Conservation (phyloP, 2,329 filamentous ascomycete species). For the Aureobasidium sp. region DNA sequence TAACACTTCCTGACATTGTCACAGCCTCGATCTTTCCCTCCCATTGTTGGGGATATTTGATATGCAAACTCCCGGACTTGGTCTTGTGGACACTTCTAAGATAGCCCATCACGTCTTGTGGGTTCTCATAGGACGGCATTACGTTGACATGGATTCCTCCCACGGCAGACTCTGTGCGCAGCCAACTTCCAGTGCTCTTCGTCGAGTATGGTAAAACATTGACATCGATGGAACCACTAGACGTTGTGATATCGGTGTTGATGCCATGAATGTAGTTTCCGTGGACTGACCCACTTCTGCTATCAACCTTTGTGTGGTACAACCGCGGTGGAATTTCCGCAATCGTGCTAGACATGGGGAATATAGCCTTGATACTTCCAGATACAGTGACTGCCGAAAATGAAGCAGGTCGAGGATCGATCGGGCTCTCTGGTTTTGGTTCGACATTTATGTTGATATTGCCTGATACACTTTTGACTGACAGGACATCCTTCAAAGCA, state of each 20-base stretch:
- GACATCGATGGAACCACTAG: constrained; percentile 33
- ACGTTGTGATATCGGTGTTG: constrained; percentile 29
- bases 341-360: constrained; percentile 19
- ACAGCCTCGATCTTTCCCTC: constrained; percentile 33
- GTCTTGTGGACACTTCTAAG: constrained; percentile 32
- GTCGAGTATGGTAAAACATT: constrained; percentile 32
- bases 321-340: constrained; percentile 35
- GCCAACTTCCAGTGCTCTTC: constrained; percentile 22
- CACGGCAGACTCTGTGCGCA: constrained; percentile 31
- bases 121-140: constrained; percentile 27
- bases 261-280: constrained; percentile 37
- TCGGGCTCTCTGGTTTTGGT: constrained; percentile 30
- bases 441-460: constrained; percentile 35
- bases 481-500: constrained; percentile 35
- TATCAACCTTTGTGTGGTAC: constrained; percentile 35
- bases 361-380: constrained; percentile 33
- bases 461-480: constrained; percentile 35
- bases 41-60: constrained; percentile 39
- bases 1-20: constrained; percentile 32
- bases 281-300: constrained; percentile 32
- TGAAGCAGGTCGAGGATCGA: constrained; percentile 28
- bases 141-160: constrained; percentile 31
- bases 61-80: constrained; percentile 29
- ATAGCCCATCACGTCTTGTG: constrained; percentile 23
- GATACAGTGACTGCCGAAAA: constrained; percentile 31